Evolutionary conservation across 129 eudicot genomes (phyloP).

Genomic region (Pulicaria dysenterica): DNA sequence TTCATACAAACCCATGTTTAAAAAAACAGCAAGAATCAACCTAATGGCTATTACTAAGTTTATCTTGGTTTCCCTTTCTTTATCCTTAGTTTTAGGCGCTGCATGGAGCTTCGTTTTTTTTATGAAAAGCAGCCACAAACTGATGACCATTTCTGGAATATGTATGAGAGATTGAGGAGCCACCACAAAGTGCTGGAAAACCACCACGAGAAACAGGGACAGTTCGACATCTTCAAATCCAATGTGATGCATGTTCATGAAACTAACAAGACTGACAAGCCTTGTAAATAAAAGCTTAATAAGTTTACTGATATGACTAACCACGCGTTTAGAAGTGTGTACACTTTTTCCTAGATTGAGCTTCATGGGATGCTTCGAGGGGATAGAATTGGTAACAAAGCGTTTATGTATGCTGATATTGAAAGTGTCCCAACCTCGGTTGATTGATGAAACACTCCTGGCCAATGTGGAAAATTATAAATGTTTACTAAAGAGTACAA

Average conservation of each 20-base stretch:
- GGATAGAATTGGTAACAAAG: constrained; percentile 38
- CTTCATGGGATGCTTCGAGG: constrained; percentile 63
- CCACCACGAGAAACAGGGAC: constrained; percentile 60
- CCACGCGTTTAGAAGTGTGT: constrained; percentile 62
- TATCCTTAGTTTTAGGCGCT: constrained; percentile 46
- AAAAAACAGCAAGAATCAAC: neutral
- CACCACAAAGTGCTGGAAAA: constrained; percentile 62
- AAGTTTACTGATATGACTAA: constrained; percentile 83
- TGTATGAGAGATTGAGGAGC: constrained; percentile 89
- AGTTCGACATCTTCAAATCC: constrained; percentile 76
- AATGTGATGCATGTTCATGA: constrained; percentile 61
- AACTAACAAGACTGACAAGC: constrained; percentile 76
- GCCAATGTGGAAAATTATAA: constrained; percentile 92
- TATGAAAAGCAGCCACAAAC: constrained; percentile 71
- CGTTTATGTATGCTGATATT: constrained; percentile 54
- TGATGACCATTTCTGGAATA: constrained; percentile 60
- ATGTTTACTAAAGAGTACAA: constrained; percentile 8
- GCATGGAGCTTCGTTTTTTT: constrained; percentile 58
- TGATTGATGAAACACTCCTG: constrained; percentile 69
- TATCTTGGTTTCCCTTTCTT: constrained; percentile 45
- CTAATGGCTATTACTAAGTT: constrained; percentile 37
- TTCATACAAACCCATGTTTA: constrained; percentile 8
- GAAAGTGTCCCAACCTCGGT: constrained; percentile 53
- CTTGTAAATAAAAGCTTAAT: constrained; percentile 74
- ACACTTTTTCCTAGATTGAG: constrained; percentile 61